Percentiles rank a stretch among this genome's conserved stretches.
phyloP scores from a whole-genome alignment of 345 rosid genomes.

The Clausena lansium region DNA sequence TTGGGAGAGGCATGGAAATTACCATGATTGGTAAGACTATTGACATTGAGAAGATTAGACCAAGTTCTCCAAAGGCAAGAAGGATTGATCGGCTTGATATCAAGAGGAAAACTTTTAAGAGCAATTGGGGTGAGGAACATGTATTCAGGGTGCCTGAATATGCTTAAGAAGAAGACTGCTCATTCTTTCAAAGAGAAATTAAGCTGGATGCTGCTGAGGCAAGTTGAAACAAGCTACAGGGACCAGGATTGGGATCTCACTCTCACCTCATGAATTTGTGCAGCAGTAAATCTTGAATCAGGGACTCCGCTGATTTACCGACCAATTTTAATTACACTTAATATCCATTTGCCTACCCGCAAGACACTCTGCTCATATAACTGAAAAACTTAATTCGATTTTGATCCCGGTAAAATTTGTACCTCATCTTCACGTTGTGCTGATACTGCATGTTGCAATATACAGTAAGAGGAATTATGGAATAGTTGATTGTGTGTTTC shows the following conservation, averaged over 20 bases:
- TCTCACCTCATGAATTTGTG: neutral
- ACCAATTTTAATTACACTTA: neutral
- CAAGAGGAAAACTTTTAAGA: conserved; percentile 16
- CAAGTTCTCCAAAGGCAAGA: neutral
- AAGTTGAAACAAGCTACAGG: neutral
- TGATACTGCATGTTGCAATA: neutral
- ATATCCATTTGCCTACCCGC: neutral
- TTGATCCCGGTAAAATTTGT: too few relatives aligned
- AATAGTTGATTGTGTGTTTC: neutral
- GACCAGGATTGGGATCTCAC: neutral
- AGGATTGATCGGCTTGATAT: neutral
- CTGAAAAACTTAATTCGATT: neutral
- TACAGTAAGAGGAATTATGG: neutral
- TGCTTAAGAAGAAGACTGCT: neutral
- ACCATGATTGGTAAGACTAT: conserved; percentile 31
- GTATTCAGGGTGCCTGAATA: conserved; percentile 37
- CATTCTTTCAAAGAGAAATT: neutral
- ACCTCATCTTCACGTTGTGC: neutral
- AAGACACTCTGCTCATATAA: neutral
- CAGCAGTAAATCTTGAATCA: neutral
- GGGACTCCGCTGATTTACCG: neutral
- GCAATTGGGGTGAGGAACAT: conserved; percentile 59
- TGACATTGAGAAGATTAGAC: conserved; percentile 8
- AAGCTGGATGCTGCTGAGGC: neutral
- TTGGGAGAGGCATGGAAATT: conserved; percentile 49